phyloP scores from a whole-genome alignment of 108 stramenopile species.

The Pseudonitzschia pungens region DNA sequence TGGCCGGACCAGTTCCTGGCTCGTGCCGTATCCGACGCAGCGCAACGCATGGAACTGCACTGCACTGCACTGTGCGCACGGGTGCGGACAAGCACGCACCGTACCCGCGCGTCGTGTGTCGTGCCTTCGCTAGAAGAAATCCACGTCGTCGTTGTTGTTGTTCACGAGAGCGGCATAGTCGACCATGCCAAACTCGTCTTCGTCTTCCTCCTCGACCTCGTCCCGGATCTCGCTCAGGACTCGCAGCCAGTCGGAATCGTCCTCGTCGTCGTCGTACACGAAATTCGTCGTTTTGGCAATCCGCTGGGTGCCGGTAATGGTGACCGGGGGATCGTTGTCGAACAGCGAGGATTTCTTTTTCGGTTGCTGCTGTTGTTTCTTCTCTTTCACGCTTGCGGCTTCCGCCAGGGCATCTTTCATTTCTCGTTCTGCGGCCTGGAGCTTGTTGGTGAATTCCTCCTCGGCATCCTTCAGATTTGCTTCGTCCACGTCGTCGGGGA shows the following conservation, averaged over 20 bases:
- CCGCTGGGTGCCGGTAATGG: constrained; percentile 39
- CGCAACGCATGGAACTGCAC: too few species aligned
- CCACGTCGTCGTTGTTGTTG: background rate
- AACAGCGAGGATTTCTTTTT: background rate
- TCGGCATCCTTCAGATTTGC: constrained; percentile 3
- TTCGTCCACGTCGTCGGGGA: background rate
- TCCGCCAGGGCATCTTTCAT: constrained; percentile 7
- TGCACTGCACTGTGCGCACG: too few species aligned
- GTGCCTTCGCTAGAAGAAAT: background rate
- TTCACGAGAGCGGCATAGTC: background rate
- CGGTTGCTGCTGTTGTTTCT: background rate
- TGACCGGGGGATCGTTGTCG: constrained; percentile 10
- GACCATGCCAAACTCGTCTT: constrained; percentile 13
- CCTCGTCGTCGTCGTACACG: constrained; percentile 71
- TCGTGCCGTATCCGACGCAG: too few species aligned
- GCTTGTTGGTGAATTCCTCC: background rate
- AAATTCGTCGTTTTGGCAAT: constrained; percentile 73
- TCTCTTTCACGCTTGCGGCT: constrained; percentile 3
- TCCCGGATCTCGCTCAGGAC: constrained; percentile 50
- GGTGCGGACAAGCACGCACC: too few species aligned
- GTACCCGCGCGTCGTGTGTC: too few species aligned
- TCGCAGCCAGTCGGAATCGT: constrained; percentile 56
- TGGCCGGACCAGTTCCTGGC: too few species aligned
- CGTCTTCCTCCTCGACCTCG: constrained; percentile 37
- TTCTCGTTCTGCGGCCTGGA: constrained; percentile 4